Conservation (phyloP, 441 rosid genomes). For the Croton setiger region DNA sequence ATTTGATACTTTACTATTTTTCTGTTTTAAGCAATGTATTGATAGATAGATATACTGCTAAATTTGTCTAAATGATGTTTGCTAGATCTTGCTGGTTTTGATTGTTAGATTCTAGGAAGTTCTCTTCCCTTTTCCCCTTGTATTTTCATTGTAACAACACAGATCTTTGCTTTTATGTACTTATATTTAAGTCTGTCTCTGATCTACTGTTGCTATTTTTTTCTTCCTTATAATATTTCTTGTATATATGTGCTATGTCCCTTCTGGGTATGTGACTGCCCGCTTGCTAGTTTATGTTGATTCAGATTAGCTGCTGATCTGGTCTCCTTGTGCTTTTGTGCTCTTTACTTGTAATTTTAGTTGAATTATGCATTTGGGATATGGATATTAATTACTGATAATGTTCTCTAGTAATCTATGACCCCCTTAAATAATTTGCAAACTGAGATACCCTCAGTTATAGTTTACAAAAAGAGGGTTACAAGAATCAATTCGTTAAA, state of each 20-base stretch:
- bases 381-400: not conserved
- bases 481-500: not conserved
- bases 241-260: not conserved
- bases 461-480: not conserved
- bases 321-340: not conserved
- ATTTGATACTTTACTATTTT: not conserved
- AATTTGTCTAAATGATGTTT: not conserved
- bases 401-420: not conserved
- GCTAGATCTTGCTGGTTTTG: not conserved
- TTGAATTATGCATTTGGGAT: constrained; percentile 7
- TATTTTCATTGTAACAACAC: constrained; percentile 12
- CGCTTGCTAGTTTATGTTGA: not conserved
- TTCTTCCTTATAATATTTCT: too few species aligned
- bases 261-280: too few species aligned
- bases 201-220: constrained; percentile 13
- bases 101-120: not conserved
- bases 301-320: constrained; percentile 1
- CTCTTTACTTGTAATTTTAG: not conserved
- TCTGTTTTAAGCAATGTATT: not conserved
- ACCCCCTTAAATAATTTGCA: not conserved
- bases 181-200: not conserved
- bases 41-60: not conserved
- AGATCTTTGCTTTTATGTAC: not conserved
- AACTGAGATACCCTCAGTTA: not conserved
- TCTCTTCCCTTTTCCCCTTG: not conserved